Evolutionary conservation across 306 rosid genomes (phyloP), one percentile per base, ranked within the genome.

Genomic region (Purshia tridentata): DNA sequence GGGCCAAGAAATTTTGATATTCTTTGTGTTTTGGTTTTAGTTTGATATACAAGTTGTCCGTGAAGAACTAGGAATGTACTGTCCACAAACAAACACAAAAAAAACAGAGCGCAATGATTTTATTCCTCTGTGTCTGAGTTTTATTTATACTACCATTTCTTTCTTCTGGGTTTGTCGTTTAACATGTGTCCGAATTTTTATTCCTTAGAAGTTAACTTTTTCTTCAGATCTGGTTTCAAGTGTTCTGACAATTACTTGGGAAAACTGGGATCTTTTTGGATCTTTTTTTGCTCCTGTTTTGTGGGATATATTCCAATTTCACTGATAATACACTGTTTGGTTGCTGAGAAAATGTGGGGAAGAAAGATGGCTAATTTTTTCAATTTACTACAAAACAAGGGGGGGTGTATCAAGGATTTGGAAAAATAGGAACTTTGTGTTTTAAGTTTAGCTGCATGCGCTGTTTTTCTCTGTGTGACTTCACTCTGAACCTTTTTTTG

Each of bases 401-500:
- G 12, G 60, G 35, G 41, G 7, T 67, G 70, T 18, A 52, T 18
- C 15, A 52, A 62, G 69, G 70, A 71, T 42, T 4, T 22, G 40
- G 76, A 19, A 23, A 77, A 70, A 52, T 2, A 48, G 8, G 12
- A n/a, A 22, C 11, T 23, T 9, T 35, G 29, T 6, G 37, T 46
- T 59, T 55, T 41, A 8, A 15, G 35, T 37, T 19, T 20, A 35
- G 65, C 68, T 23, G 3, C 47, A 65, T 56, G n/a, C 15, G 72
- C 78, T 78, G 16, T 15, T 29, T 55, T 81, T 87, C 59, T 19
- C 70, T 76, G 16, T 41, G 75, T 74, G 82, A 74, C 84, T 61
- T 47, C 39, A 50, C 29, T 53, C 7, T 44, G 67, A 20, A 13
- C 59, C 37, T 15, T 22, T 9, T 58, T 47, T 4, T 0, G 51